A percentile compares a stretch with the other conserved stretches of the same genome.
These are phyloP conservation scores for Salix dunnii DNA, from an alignment of 345 rosid genomes.

Conservation along the genomic window DNA sequence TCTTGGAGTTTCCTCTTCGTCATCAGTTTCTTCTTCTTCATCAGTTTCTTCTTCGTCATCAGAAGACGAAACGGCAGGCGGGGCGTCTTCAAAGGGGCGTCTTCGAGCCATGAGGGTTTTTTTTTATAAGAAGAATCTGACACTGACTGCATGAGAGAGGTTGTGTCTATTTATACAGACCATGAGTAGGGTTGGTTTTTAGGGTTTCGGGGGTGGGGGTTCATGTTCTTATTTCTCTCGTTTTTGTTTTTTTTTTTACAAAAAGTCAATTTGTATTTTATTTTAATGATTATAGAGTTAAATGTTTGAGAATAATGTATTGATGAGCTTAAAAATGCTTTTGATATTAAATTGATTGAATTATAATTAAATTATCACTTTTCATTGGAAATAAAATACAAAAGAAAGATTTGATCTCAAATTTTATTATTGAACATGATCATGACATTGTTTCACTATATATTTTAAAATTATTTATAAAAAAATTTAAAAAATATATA, in stretches of 20 bases:
- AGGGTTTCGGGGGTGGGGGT: too few species aligned
- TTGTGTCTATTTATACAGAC: not conserved
- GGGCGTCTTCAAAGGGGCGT: conserved; percentile 27
- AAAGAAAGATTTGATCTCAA: too few species aligned
- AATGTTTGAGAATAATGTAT: not conserved
- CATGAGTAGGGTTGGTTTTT: too few species aligned
- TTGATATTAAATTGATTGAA: not conserved
- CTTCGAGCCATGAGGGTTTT: conserved; percentile 24
- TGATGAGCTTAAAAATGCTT: not conserved
- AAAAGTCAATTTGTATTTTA: too few species aligned
- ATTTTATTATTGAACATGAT: too few species aligned
- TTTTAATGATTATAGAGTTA: not conserved
- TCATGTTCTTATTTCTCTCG: not conserved
- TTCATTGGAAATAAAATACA: too few species aligned
- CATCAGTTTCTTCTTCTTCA: not conserved
- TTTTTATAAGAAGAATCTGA: not conserved
- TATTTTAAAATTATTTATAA: too few species aligned
- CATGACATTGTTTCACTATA: too few species aligned
- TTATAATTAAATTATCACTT: not conserved
- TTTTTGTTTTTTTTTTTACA: not conserved
- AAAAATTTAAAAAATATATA: too few species aligned
- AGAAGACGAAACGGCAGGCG: conserved; percentile 30
- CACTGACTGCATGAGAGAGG: not conserved
- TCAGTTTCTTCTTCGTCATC: conserved; percentile 20
- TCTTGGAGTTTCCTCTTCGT: not conserved